phyloP scores from a whole-genome alignment of 208 protist species.

The Trypanosoma lewisi region DNA sequence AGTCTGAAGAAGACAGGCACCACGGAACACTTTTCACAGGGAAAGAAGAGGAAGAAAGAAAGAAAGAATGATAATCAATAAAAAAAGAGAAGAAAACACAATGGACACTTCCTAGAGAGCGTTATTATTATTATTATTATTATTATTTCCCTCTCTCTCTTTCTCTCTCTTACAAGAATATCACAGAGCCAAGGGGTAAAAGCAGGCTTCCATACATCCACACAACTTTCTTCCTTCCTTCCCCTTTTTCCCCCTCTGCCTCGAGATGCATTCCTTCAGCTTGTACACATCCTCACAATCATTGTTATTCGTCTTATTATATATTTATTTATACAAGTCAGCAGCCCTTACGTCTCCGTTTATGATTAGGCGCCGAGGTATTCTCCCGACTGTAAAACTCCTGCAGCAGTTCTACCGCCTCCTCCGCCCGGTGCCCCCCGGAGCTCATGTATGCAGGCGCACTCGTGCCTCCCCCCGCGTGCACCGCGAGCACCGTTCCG shows the following conservation, averaged over 20 bases:
- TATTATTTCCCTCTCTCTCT: no score
- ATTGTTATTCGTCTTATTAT: neutral
- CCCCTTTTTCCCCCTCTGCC: no score
- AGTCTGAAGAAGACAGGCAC: neutral
- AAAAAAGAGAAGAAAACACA: no score
- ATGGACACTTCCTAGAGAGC: no score
- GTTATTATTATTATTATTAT: no score
- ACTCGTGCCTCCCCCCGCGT: constrained; percentile 19
- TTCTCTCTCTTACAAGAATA: no score
- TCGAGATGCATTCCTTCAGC: no score
- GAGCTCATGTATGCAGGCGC: constrained; percentile 49
- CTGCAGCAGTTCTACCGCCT: constrained; percentile 73
- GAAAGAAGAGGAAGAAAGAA: no score
- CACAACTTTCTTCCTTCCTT: no score
- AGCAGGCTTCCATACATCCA: neutral
- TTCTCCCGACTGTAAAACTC: constrained; percentile 85
- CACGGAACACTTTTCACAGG: no score
- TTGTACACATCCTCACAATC: neutral
- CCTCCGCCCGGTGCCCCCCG: constrained; percentile 54
- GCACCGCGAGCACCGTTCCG: constrained; percentile 83
- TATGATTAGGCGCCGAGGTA: constrained; percentile 61
- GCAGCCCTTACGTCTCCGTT: constrained; percentile 56
- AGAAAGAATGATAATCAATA: no score
- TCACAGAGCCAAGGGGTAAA: no score
- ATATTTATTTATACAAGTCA: neutral